Evolutionary conservation across 1,284 basidiomycete species (phyloP).

Genomic region (Apiotrichum akiyoshidainum): DNA sequence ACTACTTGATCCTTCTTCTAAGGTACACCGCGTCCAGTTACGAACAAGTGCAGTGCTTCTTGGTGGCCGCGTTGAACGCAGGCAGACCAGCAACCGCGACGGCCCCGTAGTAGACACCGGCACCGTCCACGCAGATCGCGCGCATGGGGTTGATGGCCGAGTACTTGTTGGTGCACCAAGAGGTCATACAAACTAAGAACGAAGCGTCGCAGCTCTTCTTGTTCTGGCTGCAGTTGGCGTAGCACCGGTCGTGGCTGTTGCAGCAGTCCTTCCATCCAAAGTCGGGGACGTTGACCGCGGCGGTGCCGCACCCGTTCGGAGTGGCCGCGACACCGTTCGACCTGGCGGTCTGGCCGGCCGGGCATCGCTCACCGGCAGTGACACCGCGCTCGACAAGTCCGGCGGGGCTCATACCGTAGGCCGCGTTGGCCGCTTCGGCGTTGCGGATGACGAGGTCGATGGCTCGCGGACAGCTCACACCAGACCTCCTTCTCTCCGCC

Average conservation of each 20-base stretch:
- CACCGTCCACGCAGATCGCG: neutral
- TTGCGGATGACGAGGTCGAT: too few species aligned
- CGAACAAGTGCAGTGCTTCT: constrained; percentile 3
- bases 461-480: neutral
- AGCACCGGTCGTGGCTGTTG: constrained; percentile 3
- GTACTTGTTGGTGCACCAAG: neutral
- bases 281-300: neutral
- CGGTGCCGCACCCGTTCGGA: constrained; percentile 1
- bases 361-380: neutral
- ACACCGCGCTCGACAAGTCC: too few species aligned
- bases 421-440: too few species aligned
- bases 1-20: too few species aligned
- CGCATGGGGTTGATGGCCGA: neutral
- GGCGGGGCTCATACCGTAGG: too few species aligned
- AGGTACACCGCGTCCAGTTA: neutral
- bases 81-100: neutral
- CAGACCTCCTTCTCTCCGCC: constrained; percentile 68
- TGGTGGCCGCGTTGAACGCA: neutral
- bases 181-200: neutral
- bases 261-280: neutral
- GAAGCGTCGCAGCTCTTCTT: neutral
- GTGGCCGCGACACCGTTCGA: neutral
- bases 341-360: neutral
- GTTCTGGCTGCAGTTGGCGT: neutral
- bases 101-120: neutral